phyloP scores from a whole-genome alignment of 306 rosid species.

The Pyrus pyrifolia region DNA sequence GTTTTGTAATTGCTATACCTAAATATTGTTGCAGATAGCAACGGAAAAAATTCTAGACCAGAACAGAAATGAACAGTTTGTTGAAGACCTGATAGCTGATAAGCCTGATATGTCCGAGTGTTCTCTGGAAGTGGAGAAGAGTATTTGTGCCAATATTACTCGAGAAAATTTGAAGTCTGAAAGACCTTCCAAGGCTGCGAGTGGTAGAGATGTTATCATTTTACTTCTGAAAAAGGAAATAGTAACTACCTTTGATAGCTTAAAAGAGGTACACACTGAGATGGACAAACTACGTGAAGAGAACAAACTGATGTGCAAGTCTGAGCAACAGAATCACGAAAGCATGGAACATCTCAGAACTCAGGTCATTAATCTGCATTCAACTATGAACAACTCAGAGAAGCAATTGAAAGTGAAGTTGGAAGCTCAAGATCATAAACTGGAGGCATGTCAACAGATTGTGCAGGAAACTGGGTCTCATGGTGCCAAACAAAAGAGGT shows the following conservation, averaged over 20 bases:
- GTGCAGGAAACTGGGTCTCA: conserved; percentile 48
- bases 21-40: conserved; percentile 60
- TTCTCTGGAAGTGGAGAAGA: conserved; percentile 25
- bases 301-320: conserved; percentile 52
- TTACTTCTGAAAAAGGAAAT: conserved; percentile 74
- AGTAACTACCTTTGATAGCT: conserved; percentile 71
- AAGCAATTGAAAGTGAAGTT: conserved; percentile 43
- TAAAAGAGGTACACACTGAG: conserved; percentile 75
- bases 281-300: conserved; percentile 57
- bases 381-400: conserved; percentile 49
- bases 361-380: conserved; percentile 54
- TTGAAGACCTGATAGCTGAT: conserved; percentile 26
- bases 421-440: conserved; percentile 42
- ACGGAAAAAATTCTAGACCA: conserved; percentile 24
- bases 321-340: conserved; percentile 46
- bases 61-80: conserved; percentile 14
- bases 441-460: conserved; percentile 38
- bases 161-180: conserved; percentile 21
- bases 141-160: conserved; percentile 1
- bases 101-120: conserved; percentile 25
- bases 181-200: conserved; percentile 23
- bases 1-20: conserved; percentile 31
- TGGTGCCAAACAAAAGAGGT: conserved; percentile 68
- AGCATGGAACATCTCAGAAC: conserved; percentile 38
- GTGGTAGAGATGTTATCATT: conserved; percentile 55